Percentiles rank a stretch among this genome's conserved stretches.
Evolutionary conservation across 768 basidiomycete genomes (phyloP).

Genomic region (Lyophyllum decastes): DNA sequence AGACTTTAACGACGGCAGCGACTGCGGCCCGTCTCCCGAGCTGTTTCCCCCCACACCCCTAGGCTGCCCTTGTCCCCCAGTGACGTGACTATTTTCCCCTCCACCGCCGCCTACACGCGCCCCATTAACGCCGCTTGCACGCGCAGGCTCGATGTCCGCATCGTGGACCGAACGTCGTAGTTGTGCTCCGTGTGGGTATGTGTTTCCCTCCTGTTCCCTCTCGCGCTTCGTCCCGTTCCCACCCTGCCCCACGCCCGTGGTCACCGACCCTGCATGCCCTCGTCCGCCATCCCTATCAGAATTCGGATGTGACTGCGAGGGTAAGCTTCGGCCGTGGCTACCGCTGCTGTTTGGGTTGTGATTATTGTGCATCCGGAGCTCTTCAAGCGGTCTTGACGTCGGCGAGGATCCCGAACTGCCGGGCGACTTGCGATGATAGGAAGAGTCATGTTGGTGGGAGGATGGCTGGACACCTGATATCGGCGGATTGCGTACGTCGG

Average conservation of each 20-base stretch:
- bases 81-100: slow-evolving; percentile 7
- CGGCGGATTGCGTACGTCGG: slow-evolving; percentile 31
- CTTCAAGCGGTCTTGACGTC: slow-evolving; percentile 34
- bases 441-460: slow-evolving; percentile 31
- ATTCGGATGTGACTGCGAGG: slow-evolving; percentile 11
- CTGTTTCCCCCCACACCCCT: slow-evolving; percentile 14
- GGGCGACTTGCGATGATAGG: slow-evolving; percentile 24
- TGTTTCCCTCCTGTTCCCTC: slow-evolving; percentile 20
- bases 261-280: slow-evolving; percentile 19
- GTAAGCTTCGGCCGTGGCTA: slow-evolving; percentile 3
- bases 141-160: slow-evolving; percentile 13
- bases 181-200: not conserved
- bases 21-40: slow-evolving; percentile 36
- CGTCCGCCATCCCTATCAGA: slow-evolving; percentile 20
- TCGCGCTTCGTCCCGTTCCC: slow-evolving; percentile 25
- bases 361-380: slow-evolving; percentile 32
- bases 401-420: slow-evolving; percentile 24
- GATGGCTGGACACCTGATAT: slow-evolving; percentile 25
- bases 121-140: slow-evolving; percentile 11
- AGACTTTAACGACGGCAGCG: slow-evolving; percentile 73
- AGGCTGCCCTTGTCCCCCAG: slow-evolving; percentile 16
- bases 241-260: slow-evolving; percentile 22
- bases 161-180: slow-evolving; percentile 14
- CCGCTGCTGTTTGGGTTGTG: slow-evolving; percentile 10
- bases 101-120: not conserved